Evolutionary conservation across 2,329 filamentous ascomycete genomes (phyloP).

Genomic region (Harringtonia aguacate): DNA sequence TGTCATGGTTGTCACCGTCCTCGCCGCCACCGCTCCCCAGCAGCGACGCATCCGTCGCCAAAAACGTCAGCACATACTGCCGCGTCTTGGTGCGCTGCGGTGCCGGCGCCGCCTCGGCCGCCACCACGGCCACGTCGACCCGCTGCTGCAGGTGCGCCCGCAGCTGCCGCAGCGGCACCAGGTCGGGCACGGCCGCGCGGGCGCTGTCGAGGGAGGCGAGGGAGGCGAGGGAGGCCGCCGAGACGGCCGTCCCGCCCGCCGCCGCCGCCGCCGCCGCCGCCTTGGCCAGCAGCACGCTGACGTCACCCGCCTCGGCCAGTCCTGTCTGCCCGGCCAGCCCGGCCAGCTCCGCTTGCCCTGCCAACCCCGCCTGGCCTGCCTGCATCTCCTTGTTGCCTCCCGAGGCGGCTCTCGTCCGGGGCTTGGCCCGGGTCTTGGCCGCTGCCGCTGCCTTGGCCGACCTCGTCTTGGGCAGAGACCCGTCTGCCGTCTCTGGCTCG

Average conservation of each 20-base stretch:
- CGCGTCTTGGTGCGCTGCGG: constrained; percentile 44
- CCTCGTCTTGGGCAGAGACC: neutral
- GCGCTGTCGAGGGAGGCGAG: too few species aligned
- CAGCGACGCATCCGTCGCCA: constrained; percentile 40
- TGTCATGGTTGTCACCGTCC: neutral
- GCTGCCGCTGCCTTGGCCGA: neutral
- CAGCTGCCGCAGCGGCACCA: constrained; percentile 38
- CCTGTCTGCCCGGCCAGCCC: too few species aligned
- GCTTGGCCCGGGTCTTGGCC: too few species aligned
- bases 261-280: neutral
- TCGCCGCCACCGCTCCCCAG: neutral
- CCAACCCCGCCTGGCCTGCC: too few species aligned
- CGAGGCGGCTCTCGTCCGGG: too few species aligned
- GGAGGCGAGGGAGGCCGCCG: too few species aligned
- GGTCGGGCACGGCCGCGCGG: constrained; percentile 41
- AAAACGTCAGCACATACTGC: constrained; percentile 49
- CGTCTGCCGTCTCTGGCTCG: too few species aligned
- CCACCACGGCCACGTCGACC: constrained; percentile 45
- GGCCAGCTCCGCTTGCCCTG: too few species aligned
- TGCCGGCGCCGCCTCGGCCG: constrained; percentile 29
- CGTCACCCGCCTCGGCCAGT: too few species aligned
- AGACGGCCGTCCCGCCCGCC: too few species aligned
- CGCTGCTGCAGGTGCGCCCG: constrained; percentile 36
- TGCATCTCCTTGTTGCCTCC: too few species aligned
- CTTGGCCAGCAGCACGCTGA: neutral